These are phyloP conservation scores for Eryngium alpinum DNA, from an alignment of 140 eudicot species.

Conservation along the genomic window DNA sequence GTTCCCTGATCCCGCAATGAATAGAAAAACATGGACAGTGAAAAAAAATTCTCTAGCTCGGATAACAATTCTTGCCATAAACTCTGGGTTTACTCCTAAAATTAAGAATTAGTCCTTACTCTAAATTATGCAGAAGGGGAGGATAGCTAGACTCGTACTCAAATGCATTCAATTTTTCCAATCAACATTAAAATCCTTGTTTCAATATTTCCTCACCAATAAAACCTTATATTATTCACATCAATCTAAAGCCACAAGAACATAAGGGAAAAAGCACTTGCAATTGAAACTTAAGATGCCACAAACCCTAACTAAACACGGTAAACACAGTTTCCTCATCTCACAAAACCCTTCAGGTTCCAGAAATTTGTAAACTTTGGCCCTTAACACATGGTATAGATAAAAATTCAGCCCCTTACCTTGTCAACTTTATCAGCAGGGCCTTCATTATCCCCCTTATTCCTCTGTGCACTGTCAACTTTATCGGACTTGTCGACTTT, in stretches of 20 bases:
- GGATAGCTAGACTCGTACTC: not conserved
- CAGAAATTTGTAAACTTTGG: not conserved
- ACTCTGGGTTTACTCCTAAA: no score
- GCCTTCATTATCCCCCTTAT: not conserved
- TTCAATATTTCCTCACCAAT: not conserved
- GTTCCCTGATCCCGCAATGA: no score
- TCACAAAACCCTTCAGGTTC: not conserved
- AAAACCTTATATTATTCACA: not conserved
- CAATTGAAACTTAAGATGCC: not conserved
- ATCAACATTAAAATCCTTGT: not conserved
- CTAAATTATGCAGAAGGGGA: no score
- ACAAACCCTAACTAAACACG: not conserved
- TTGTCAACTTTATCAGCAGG: slow-evolving; percentile 11
- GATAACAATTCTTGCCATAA: no score
- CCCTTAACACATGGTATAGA: not conserved
- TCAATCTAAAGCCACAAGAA: not conserved
- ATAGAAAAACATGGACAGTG: no score
- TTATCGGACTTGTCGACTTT: no score
- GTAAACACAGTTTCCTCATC: no score
- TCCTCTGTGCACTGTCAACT: no score
- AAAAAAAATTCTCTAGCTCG: no score
- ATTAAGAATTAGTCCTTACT: no score
- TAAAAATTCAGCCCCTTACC: slow-evolving; percentile 26
- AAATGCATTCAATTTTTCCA: not conserved
- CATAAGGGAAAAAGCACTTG: not conserved